phyloP scores from a whole-genome alignment of 2,329 filamentous ascomycete genomes.

The Hymenoscyphus albidus region DNA sequence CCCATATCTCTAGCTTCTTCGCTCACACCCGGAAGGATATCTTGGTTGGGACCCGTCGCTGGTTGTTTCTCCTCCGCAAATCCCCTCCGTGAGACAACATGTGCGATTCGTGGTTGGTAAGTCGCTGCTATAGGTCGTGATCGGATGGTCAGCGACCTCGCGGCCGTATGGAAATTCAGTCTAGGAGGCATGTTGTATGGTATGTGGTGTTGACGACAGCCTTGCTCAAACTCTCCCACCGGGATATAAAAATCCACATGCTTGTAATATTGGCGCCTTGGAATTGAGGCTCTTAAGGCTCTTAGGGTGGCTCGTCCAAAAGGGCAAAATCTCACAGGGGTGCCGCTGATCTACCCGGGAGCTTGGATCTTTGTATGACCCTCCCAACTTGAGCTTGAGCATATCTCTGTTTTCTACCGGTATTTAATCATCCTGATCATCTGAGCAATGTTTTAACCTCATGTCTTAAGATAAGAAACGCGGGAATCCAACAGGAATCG shows the following conservation, averaged over 20 bases:
- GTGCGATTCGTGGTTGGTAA: constrained; percentile 27
- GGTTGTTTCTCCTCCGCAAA: constrained; percentile 31
- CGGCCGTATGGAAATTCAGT: constrained; percentile 46
- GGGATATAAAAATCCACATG: constrained; percentile 6
- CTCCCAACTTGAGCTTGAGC: not conserved
- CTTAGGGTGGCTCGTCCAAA: not conserved
- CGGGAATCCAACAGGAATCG: not conserved
- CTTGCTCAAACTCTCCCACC: not conserved
- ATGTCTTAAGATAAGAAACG: constrained; percentile 10
- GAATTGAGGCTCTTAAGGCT: not conserved
- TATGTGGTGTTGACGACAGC: constrained; percentile 13
- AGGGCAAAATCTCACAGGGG: not conserved
- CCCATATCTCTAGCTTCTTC: constrained; percentile 61
- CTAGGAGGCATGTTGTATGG: constrained; percentile 50
- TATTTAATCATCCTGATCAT: not conserved
- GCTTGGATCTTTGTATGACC: constrained; percentile 12
- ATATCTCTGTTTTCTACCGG: not conserved
- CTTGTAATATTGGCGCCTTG: not conserved
- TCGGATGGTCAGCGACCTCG: constrained; percentile 41
- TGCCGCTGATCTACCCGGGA: constrained; percentile 10
- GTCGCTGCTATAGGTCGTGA: constrained; percentile 36
- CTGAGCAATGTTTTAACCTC: constrained; percentile 16
- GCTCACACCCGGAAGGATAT: constrained; percentile 55
- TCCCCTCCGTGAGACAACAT: constrained; percentile 26
- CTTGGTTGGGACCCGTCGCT: constrained; percentile 45